Evolutionary conservation across 2,329 filamentous ascomycete species (phyloP).

Genomic region (Rasamsonia emersonii): DNA sequence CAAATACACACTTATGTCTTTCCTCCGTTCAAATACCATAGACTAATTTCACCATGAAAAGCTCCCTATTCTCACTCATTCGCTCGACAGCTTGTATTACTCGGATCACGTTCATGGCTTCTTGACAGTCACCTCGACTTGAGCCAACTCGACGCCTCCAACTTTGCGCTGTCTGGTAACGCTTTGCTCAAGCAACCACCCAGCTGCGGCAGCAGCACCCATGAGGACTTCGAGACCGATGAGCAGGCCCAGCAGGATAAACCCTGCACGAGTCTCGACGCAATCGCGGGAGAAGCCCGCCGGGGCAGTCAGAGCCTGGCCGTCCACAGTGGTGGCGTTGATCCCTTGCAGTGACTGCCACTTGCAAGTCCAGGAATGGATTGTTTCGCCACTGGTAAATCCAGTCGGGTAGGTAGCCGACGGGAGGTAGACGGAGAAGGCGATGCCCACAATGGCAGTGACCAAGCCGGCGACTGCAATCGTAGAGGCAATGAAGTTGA

Average conservation of each 20-base stretch:
- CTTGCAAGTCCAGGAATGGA: constrained; percentile 35
- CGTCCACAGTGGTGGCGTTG: constrained; percentile 8
- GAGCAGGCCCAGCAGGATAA: constrained; percentile 26
- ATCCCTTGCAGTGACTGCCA: constrained; percentile 20
- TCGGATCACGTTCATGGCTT: too few relatives aligned
- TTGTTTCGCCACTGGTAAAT: constrained; percentile 26
- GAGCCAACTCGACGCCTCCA: constrained; percentile 18
- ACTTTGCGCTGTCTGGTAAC: constrained; percentile 20
- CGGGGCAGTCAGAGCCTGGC: constrained; percentile 17
- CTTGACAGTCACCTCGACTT: too few relatives aligned
- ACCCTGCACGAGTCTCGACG: constrained; percentile 25
- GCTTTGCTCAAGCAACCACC: constrained; percentile 22
- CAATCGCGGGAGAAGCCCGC: constrained; percentile 31
- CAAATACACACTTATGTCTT: too few relatives aligned
- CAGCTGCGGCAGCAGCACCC: constrained; percentile 21
- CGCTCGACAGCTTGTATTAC: too few relatives aligned
- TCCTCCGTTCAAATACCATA: too few relatives aligned
- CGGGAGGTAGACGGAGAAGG: constrained; percentile 26
- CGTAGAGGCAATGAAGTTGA: constrained; percentile 25
- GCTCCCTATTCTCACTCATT: too few relatives aligned
- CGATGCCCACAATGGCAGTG: constrained; percentile 23
- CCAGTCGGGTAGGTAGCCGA: constrained; percentile 20
- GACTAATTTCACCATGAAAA: too few relatives aligned
- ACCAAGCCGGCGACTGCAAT: constrained; percentile 29
- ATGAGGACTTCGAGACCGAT: constrained; percentile 27